Evolutionary conservation across 2,329 filamentous ascomycete species (phyloP).

Genomic region (Aspergillus eucalypticola): DNA sequence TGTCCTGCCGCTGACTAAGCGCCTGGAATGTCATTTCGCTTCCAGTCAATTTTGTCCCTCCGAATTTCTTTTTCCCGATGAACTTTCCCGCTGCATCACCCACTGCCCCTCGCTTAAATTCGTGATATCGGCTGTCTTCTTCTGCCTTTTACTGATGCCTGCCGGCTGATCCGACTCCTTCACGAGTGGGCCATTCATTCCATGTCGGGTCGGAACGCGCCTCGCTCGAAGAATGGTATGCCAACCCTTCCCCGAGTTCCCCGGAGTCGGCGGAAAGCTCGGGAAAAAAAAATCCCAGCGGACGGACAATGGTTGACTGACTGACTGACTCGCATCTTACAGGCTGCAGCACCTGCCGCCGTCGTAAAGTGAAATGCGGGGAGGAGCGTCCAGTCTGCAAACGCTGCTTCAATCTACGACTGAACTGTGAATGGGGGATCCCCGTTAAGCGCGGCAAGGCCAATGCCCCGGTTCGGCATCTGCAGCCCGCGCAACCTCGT

Average conservation of each 20-base stretch:
- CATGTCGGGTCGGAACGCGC: slow-evolving; percentile 40
- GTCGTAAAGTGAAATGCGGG: slow-evolving; percentile 39
- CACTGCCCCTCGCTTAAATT: background rate
- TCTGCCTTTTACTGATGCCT: slow-evolving; percentile 12
- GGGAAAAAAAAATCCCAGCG: background rate
- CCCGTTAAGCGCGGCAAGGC: slow-evolving; percentile 30
- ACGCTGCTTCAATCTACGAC: slow-evolving; percentile 33
- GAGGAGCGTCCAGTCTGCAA: slow-evolving; percentile 37
- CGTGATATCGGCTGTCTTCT: background rate
- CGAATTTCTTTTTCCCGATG: background rate
- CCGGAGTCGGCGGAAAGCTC: slow-evolving; percentile 12
- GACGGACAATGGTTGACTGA: slow-evolving; percentile 5
- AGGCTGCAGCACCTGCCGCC: slow-evolving; percentile 44
- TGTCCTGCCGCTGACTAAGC: background rate
- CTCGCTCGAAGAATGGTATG: slow-evolving; percentile 43
- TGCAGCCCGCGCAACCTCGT: slow-evolving; percentile 27
- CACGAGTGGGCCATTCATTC: slow-evolving; percentile 18
- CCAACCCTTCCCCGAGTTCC: background rate
- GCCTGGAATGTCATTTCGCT: too few relatives aligned
- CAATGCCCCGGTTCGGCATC: slow-evolving; percentile 25
- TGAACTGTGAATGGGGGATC: slow-evolving; percentile 39
- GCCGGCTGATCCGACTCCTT: slow-evolving; percentile 6
- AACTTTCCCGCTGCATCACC: background rate
- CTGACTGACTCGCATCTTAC: slow-evolving; percentile 1
- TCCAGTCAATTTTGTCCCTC: too few relatives aligned